These are phyloP conservation scores for Gossypium raimondii DNA, from an alignment of 345 rosid species.

Conservation along the genomic window DNA sequence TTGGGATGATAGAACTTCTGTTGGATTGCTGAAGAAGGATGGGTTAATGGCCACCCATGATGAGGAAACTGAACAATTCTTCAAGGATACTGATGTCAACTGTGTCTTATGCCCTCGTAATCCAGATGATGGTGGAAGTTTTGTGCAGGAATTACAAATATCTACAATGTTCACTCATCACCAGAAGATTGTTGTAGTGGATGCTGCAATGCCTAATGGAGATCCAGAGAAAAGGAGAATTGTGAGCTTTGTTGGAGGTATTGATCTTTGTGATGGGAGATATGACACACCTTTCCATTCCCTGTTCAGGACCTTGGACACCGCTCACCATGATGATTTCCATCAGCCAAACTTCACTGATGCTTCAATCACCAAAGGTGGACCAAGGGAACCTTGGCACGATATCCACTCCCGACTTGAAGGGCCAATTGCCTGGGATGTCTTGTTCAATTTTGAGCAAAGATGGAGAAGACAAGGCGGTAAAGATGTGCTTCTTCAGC, in stretches of 20 bases:
- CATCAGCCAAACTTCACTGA: constrained; percentile 91
- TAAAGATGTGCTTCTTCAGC: constrained; percentile 64
- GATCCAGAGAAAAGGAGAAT: constrained; percentile 63
- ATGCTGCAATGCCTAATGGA: constrained; percentile 65
- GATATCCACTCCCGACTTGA: constrained; percentile 94
- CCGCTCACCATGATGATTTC: constrained; percentile 95
- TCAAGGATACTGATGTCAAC: constrained; percentile 67
- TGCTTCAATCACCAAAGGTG: constrained; percentile 85
- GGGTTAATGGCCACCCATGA: constrained; percentile 98
- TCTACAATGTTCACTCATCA: constrained; percentile 99
- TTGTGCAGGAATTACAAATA: constrained; percentile 76
- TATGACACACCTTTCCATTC: constrained; percentile 91
- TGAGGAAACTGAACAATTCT: constrained; percentile 75
- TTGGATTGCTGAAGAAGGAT: constrained; percentile 72
- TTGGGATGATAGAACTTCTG: constrained; percentile 99
- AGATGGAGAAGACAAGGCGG: constrained; percentile 96
- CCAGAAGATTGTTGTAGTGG: constrained; percentile 96
- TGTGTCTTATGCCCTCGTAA: constrained; percentile 91
- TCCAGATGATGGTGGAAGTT: constrained; percentile 97
- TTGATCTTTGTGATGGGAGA: constrained; percentile 98
- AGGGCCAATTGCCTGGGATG: constrained; percentile 99
- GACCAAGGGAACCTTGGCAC: constrained; percentile 99
- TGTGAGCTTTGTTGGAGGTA: constrained; percentile 92
- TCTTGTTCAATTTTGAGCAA: constrained; percentile 88
- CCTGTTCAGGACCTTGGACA: constrained; percentile 87